Base-by-base conservation (phyloP, 805 yeast species). In the Cyberlindnera meyerae region DNA sequence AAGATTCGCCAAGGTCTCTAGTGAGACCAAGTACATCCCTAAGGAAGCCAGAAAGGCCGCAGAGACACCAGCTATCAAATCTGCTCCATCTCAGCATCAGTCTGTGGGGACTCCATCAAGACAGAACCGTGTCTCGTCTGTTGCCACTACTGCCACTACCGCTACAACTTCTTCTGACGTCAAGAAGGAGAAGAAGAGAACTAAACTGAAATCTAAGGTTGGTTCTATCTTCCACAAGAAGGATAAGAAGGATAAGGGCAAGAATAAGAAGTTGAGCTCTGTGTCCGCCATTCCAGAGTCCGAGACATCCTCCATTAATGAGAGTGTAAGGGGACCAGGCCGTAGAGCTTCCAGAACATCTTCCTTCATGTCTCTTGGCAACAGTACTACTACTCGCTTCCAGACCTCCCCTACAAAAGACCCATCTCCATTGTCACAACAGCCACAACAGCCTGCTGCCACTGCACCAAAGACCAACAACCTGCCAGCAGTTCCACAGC, bases 151-250 rank as follows among this genome's bases (percentile, higher is more conserved):
- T 7, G 44, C 55, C n/a, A 18, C 43, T 27, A 35, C 43, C 11
- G 22, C 41, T 14, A 27, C 15, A n/a, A 32, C 43, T 13, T 31
- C 40, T 18, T 5, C 29, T 12, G 26, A 18, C 17, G 29, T 25
- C 7, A 29, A 30, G 27, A 54, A 54, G 31, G 47, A 51, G 34
- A 61, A 60, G 40, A 43, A 60, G 14, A 51, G 58, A 34, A 58
- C 58, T 31, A 70, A 68, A 31, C 58, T 84, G 49, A 76, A 75
- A 58, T 81, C 88, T 6, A 77, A 66, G 51, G 81, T 84, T 39
- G 94, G 94, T 8, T 80, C 93, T 1, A 73, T 84, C 44, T 77
- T 84, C 50, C 79, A 82, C 30, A 73, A 77, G 45, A 79, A 75
- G 57, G 77, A 75, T 51, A 66, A 68, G 43, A 63, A 65, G 31